A percentile compares a stretch with the other conserved stretches of the same genome.
phyloP scores from a whole-genome alignment of 371 early-diverging fungal species.

The Cokeromyces recurvatus region DNA sequence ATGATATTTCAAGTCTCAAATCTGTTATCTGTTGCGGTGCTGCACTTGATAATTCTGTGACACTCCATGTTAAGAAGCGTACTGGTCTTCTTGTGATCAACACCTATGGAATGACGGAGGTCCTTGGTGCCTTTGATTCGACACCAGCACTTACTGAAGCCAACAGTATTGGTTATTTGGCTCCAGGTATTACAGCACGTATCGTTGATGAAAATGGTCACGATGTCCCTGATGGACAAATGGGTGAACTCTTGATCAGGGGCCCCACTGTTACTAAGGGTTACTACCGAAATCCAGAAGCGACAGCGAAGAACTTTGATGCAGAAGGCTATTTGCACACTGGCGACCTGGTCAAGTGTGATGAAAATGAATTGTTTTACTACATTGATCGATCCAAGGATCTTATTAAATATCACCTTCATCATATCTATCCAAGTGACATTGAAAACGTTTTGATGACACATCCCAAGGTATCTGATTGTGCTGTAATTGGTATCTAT shows the following conservation, averaged over 20 bases:
- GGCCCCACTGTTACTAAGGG: constrained; percentile 69
- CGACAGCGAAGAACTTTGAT: constrained; percentile 56
- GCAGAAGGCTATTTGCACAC: constrained; percentile 71
- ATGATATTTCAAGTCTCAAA: constrained; percentile 54
- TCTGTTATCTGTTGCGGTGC: constrained; percentile 66
- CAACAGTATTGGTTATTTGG: background rate
- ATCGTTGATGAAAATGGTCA: constrained; percentile 1
- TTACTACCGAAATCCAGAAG: constrained; percentile 54
- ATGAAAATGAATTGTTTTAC: constrained; percentile 50
- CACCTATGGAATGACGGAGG: constrained; percentile 62
- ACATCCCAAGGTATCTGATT: constrained; percentile 66
- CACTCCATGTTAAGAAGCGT: constrained; percentile 26
- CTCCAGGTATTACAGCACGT: background rate
- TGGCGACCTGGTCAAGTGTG: constrained; percentile 69
- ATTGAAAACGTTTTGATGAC: constrained; percentile 42
- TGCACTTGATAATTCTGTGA: constrained; percentile 52
- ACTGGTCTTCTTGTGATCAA: constrained; percentile 49
- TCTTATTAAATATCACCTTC: constrained; percentile 61
- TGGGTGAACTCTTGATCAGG: constrained; percentile 65
- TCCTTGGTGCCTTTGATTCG: constrained; percentile 14
- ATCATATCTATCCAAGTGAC: constrained; percentile 24
- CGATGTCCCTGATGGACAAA: constrained; percentile 28
- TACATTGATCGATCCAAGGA: constrained; percentile 59
- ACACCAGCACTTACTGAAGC: background rate
- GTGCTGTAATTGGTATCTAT: constrained; percentile 60